A percentile compares a stretch with the other conserved stretches of the same genome.
Evolutionary conservation across 805 yeast genomes (phyloP).

Genomic region (Spathaspora sp.): DNA sequence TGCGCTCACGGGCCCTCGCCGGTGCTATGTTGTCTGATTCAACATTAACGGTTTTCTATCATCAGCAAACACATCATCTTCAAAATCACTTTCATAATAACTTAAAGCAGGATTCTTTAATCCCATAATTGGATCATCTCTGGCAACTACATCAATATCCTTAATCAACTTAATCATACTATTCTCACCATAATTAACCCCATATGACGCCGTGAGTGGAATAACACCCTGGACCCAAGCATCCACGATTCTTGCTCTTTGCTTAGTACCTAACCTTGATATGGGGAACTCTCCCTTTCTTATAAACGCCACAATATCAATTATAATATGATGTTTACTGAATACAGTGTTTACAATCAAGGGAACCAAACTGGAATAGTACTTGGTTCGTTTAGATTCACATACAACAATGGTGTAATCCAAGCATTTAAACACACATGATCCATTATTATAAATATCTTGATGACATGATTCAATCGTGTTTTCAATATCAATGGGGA

Average conservation of each 20-base stretch:
- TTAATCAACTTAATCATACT: slow-evolving; percentile 56
- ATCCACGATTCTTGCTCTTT: slow-evolving; percentile 65
- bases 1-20: too few species aligned
- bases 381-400: slow-evolving; percentile 50
- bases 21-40: slow-evolving; percentile 13
- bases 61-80: slow-evolving; percentile 27
- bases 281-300: slow-evolving; percentile 59
- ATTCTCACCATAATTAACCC: slow-evolving; percentile 65
- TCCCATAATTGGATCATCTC: slow-evolving; percentile 37
- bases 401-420: slow-evolving; percentile 74
- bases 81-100: slow-evolving; percentile 29
- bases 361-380: slow-evolving; percentile 75
- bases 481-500: slow-evolving; percentile 76
- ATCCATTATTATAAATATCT: slow-evolving; percentile 53
- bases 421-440: slow-evolving; percentile 77
- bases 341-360: slow-evolving; percentile 75
- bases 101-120: slow-evolving; percentile 40
- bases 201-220: slow-evolving; percentile 40
- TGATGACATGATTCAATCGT: slow-evolving; percentile 46
- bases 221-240: slow-evolving; percentile 47
- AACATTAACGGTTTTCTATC: slow-evolving; percentile 27
- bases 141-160: slow-evolving; percentile 45
- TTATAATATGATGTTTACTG: slow-evolving; percentile 73
- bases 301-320: slow-evolving; percentile 82
- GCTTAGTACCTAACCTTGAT: slow-evolving; percentile 72